Conservation (phyloP, 2,329 filamentous ascomycete genomes). For the Hypoxylon sp. region DNA sequence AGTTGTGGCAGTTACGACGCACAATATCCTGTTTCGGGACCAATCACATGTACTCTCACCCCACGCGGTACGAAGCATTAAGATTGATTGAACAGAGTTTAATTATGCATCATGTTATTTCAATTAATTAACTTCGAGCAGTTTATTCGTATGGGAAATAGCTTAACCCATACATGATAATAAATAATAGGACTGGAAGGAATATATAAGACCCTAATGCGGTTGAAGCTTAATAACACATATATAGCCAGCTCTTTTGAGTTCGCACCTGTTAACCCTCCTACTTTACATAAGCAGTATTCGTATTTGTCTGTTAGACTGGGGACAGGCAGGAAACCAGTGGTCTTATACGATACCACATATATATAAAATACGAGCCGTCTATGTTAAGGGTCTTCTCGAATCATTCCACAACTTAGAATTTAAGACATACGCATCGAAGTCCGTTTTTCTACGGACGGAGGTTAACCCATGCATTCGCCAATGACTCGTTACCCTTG, state of each 20-base stretch:
- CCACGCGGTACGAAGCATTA: conserved; percentile 39
- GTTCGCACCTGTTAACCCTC: background rate
- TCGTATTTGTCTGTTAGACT: conserved; percentile 28
- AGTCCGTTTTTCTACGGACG: conserved; percentile 8
- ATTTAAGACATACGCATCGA: background rate
- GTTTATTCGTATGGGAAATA: conserved; percentile 4
- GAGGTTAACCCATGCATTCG: conserved; percentile 10
- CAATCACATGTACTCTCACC: conserved; percentile 34
- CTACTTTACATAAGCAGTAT: conserved; percentile 9
- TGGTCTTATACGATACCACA: conserved; percentile 8
- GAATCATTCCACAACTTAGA: conserved; percentile 21
- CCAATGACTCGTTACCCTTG: background rate
- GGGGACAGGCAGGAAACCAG: conserved; percentile 6
- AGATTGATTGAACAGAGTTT: conserved; percentile 40
- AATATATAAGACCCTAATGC: conserved; percentile 8
- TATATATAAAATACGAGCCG: conserved; percentile 34
- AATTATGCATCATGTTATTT: conserved; percentile 25
- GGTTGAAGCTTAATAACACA: conserved; percentile 4
- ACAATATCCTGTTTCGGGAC: conserved; percentile 10
- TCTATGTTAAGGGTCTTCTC: conserved; percentile 11
- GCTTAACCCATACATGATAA: conserved; percentile 24
- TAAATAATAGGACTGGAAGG: conserved; percentile 4
- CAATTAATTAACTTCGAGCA: conserved; percentile 31
- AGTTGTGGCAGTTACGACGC: conserved; percentile 32
- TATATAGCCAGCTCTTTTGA: background rate